Conservation (phyloP, 2,329 filamentous ascomycete genomes). For the Chaetomiaceae sp. region DNA sequence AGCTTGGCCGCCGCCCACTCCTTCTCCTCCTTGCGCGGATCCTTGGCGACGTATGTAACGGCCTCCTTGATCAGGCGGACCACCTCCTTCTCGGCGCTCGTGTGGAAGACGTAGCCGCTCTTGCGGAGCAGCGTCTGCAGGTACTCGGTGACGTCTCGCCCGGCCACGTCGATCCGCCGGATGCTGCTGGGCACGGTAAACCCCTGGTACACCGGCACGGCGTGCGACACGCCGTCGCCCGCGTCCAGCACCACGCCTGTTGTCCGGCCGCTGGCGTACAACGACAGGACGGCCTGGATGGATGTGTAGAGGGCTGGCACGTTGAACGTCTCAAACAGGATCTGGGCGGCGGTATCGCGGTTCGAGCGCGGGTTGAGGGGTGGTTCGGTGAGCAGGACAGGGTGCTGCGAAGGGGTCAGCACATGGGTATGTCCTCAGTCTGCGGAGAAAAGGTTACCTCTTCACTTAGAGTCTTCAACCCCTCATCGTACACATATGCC, state of each 20-base stretch:
- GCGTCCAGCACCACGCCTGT: slow-evolving; percentile 94
- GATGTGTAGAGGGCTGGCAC: slow-evolving; percentile 94
- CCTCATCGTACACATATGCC: slow-evolving; percentile 95
- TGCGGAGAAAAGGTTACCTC: slow-evolving; percentile 55
- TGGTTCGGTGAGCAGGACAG: slow-evolving; percentile 91
- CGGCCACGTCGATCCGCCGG: slow-evolving; percentile 90
- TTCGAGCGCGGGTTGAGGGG: slow-evolving; percentile 93
- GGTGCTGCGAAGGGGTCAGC: slow-evolving; percentile 57
- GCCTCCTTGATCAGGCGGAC: slow-evolving; percentile 96
- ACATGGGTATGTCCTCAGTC: not conserved
- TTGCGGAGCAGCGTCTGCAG: slow-evolving; percentile 87
- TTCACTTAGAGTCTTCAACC: slow-evolving; percentile 93
- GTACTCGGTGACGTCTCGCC: slow-evolving; percentile 92
- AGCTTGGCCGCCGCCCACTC: slow-evolving; percentile 82
- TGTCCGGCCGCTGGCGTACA: slow-evolving; percentile 93
- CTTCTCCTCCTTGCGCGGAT: slow-evolving; percentile 92
- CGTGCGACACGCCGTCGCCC: slow-evolving; percentile 93
- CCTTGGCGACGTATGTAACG: slow-evolving; percentile 82
- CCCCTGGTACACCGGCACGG: slow-evolving; percentile 95
- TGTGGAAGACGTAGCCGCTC: slow-evolving; percentile 91
- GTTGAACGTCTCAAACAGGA: slow-evolving; percentile 98
- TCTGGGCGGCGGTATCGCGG: slow-evolving; percentile 92
- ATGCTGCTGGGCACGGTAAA: slow-evolving; percentile 97
- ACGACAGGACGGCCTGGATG: slow-evolving; percentile 90
- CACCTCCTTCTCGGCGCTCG: slow-evolving; percentile 98